Base-by-base conservation (phyloP, 2,329 filamentous ascomycete species). In the Hymenoscyphus fraxineus region DNA sequence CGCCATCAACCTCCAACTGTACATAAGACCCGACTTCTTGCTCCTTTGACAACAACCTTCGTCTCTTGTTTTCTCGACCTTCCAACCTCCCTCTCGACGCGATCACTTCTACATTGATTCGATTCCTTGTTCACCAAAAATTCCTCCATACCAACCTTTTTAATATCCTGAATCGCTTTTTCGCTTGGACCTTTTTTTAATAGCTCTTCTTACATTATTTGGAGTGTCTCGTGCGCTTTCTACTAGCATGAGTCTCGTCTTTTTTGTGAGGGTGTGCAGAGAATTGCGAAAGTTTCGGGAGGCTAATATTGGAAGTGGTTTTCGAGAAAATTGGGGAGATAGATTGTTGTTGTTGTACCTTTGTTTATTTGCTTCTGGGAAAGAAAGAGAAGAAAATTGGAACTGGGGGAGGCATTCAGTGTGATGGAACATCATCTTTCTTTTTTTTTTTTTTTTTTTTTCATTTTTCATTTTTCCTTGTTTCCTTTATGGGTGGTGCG, bases 121-220 rank as follows among this genome's bases (percentile, higher is more conserved):
- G 38, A 59, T 59, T 59, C 35, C 57, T 31, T 59, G 57, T 59
- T 59, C 57, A 57, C 31, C 54, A 19, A 38, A 38, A 16, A 35
- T 31, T 39, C 38, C 32, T 19, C 38, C 57, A 41, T 59, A 41
- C 35, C 57, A 31, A 9, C 1, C 57, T 38, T 59, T 32, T 59
- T 59, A 59, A 59, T 59, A 57, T 59, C 57, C 57, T 41, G 57
- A 32, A 59, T 57, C 55, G 27, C 35, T 41, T 59, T 41, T 35
- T 59, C 27, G 57, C 57, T 59, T 22, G 57, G 57, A 22, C 44
- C 44, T 22, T 19, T 19, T 40, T 41, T 59, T 41, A 5, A 27
- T 41, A 31, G 15, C 27, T 35, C 35, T 19, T 39, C 13, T 58
- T n/a, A 39, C 35, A 58, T 31, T 19, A 19, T 31, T 35, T 57